Percentiles rank a stretch among this genome's conserved stretches.
Conservation (phyloP, 2,329 filamentous ascomycete species). For the Colletotrichum simmondsii region DNA sequence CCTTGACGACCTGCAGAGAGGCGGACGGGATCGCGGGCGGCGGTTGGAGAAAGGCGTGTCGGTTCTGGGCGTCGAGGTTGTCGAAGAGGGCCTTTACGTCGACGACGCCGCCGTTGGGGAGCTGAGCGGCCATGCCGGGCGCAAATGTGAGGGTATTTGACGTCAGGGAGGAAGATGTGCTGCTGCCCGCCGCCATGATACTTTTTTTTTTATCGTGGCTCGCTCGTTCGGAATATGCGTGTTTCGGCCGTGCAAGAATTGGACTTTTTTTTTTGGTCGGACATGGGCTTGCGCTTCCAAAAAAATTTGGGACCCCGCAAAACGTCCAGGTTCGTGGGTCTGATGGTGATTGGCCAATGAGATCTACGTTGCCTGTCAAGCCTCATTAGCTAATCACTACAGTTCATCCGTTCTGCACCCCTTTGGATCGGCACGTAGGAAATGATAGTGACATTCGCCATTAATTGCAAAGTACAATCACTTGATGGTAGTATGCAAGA, state of each 20-base stretch:
- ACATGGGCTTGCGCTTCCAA: conserved; percentile 18
- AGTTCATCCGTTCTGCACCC: background rate
- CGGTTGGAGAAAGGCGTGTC: conserved; percentile 83
- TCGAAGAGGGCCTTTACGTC: conserved; percentile 64
- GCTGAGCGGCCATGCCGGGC: conserved; percentile 51
- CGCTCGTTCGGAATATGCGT: conserved; percentile 6
- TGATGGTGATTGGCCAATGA: conserved; percentile 28
- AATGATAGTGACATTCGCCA: background rate
- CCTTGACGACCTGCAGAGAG: conserved; percentile 81
- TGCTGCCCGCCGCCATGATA: conserved; percentile 45
- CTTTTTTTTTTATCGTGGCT: background rate
- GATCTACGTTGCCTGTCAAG: background rate
- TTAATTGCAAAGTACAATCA: background rate
- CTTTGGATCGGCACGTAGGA: background rate
- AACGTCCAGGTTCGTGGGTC: conserved; percentile 9
- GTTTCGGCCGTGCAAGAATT: conserved; percentile 30
- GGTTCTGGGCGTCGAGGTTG: conserved; percentile 66
- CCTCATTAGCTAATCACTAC: conserved; percentile 13
- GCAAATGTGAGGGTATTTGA: conserved; percentile 70
- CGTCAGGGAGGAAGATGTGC: conserved; percentile 69
- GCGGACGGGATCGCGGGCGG: conserved; percentile 72
- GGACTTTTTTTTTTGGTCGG: conserved; percentile 11
- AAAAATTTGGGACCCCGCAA: conserved; percentile 35
- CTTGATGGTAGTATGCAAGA: too few species aligned
- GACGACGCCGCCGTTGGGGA: conserved; percentile 43